Evolutionary conservation across 1,139 yeast genomes (phyloP).

Genomic region (Kodamaea plutei): DNA sequence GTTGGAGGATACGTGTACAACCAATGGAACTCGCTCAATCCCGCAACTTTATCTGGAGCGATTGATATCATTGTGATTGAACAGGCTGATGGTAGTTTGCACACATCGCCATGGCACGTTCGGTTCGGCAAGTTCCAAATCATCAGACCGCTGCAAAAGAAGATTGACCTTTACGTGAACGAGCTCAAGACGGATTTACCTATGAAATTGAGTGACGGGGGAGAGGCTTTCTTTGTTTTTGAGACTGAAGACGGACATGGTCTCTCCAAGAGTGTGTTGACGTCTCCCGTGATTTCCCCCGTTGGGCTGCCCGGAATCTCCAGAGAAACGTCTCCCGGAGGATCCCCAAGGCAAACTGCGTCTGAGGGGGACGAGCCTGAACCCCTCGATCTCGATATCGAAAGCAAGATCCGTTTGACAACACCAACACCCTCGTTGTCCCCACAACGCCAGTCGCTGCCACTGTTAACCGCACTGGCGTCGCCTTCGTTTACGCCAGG

Average conservation of each 20-base stretch:
- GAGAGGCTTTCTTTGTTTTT: slow-evolving; percentile 96
- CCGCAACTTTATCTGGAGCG: slow-evolving; percentile 95
- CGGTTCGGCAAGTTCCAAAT: slow-evolving; percentile 93
- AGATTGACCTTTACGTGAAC: slow-evolving; percentile 83
- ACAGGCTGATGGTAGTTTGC: slow-evolving; percentile 74
- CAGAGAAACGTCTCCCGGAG: slow-evolving; percentile 34
- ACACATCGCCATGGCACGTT: slow-evolving; percentile 95
- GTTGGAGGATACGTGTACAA: slow-evolving; percentile 93
- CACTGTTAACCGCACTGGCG: slow-evolving; percentile 1
- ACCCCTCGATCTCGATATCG: slow-evolving; percentile 24
- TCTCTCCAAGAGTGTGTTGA: slow-evolving; percentile 74
- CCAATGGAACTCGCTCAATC: slow-evolving; percentile 96
- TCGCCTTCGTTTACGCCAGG: slow-evolving; percentile 5
- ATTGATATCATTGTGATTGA: slow-evolving; percentile 97
- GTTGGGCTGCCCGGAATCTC: slow-evolving; percentile 60
- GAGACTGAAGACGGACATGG: slow-evolving; percentile 60
- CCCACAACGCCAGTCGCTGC: background rate
- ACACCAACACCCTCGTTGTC: background rate
- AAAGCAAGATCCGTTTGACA: slow-evolving; percentile 4
- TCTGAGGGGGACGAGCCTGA: slow-evolving; percentile 23
- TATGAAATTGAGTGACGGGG: slow-evolving; percentile 96
- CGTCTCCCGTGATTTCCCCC: slow-evolving; percentile 92
- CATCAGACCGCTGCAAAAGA: slow-evolving; percentile 93
- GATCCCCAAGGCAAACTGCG: slow-evolving; percentile 7
- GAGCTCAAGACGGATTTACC: slow-evolving; percentile 79